A percentile compares a stretch with the other conserved stretches of the same genome.
Conservation (phyloP, 192 early-diverging fungal species). For the Coemansia sp. region DNA sequence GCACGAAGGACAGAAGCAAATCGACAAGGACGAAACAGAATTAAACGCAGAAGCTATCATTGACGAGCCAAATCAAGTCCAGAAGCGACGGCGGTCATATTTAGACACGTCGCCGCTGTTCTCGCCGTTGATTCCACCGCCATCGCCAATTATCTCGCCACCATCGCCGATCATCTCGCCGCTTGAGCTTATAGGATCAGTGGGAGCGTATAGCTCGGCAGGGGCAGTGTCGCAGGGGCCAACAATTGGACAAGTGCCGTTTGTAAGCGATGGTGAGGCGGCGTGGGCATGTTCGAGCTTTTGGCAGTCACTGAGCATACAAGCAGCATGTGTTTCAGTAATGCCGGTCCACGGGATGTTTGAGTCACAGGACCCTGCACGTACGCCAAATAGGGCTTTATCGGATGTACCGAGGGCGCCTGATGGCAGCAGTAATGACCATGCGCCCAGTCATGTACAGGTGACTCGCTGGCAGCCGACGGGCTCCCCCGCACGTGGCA, state of each 20-base stretch:
- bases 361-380: not conserved
- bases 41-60: too few relatives aligned
- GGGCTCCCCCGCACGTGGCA: not conserved
- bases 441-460: not conserved
- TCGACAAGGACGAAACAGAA: too few relatives aligned
- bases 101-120: too few relatives aligned
- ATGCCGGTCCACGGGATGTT: slow-evolving; percentile 24
- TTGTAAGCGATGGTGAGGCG: slow-evolving; percentile 17
- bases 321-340: slow-evolving; percentile 10
- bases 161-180: not conserved
- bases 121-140: not conserved
- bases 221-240: not conserved
- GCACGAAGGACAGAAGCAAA: too few relatives aligned
- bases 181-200: not conserved
- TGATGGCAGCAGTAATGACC: not conserved
- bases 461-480: too few relatives aligned
- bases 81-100: too few relatives aligned
- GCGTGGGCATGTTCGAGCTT: slow-evolving; percentile 17
- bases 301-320: slow-evolving; percentile 27
- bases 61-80: too few relatives aligned
- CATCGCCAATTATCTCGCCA: not conserved
- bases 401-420: not conserved
- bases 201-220: slow-evolving; percentile 4
- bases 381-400: not conserved
- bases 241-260: slow-evolving; percentile 21